These are phyloP conservation scores for Pachysandra terminalis DNA, from an alignment of 164 flowering plant species.

Conservation along the genomic window DNA sequence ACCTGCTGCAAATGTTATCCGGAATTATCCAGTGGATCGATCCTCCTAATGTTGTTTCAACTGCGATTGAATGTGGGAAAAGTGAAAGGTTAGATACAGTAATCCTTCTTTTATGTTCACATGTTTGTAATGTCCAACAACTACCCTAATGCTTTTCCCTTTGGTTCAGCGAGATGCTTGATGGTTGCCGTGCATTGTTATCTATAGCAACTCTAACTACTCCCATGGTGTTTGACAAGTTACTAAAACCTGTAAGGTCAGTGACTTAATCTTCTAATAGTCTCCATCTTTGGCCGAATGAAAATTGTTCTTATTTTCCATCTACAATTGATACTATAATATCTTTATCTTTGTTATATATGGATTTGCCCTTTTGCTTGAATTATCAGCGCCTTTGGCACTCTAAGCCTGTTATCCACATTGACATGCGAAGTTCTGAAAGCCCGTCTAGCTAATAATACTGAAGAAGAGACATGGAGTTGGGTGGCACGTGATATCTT, in stretches of 20 bases:
- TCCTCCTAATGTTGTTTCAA: slow-evolving; percentile 69
- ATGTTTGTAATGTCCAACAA: not conserved
- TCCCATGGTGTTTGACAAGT: slow-evolving; percentile 70
- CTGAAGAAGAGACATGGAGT: slow-evolving; percentile 92
- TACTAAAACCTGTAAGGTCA: slow-evolving; percentile 79
- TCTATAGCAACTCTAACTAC: slow-evolving; percentile 71
- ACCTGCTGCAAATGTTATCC: slow-evolving; percentile 69
- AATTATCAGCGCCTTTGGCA: slow-evolving; percentile 73
- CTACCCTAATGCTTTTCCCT: slow-evolving; percentile 8
- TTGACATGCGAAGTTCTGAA: slow-evolving; percentile 82
- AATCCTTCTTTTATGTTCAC: slow-evolving; percentile 5
- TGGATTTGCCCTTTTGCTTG: slow-evolving; percentile 8
- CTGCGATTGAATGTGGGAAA: slow-evolving; percentile 69
- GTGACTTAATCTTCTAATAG: too few relatives aligned
- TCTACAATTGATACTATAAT: too few relatives aligned
- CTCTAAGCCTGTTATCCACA: slow-evolving; percentile 65
- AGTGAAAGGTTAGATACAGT: slow-evolving; percentile 69
- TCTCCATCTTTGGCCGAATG: not conserved
- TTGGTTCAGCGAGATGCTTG: slow-evolving; percentile 86
- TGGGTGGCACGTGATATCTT: slow-evolving; percentile 89
- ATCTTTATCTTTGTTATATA: not conserved
- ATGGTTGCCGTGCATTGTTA: slow-evolving; percentile 92
- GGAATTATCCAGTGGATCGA: slow-evolving; percentile 79
- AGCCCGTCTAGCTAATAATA: slow-evolving; percentile 40
- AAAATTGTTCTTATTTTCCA: not conserved